These are phyloP conservation scores for Hysterium pulicare DNA, from an alignment of 2,329 filamentous ascomycete genomes.

Conservation along the genomic window DNA sequence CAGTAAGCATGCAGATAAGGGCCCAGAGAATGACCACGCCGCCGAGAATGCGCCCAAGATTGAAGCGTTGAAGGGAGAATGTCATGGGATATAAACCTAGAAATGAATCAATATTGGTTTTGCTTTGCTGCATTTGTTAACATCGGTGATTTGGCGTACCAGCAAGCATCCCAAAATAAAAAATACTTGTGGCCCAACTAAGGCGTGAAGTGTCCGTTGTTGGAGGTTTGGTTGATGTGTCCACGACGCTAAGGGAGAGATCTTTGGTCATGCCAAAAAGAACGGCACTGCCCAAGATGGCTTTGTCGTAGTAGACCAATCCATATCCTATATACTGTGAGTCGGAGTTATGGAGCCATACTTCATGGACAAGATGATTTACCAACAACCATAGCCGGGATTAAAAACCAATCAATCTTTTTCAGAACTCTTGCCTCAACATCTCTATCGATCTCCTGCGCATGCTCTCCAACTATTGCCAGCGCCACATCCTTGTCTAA, in stretches of 20 bases:
- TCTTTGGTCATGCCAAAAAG: conserved; percentile 75
- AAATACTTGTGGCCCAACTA: conserved; percentile 73
- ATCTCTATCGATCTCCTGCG: conserved; percentile 52
- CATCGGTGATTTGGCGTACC: too few species aligned
- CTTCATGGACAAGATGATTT: not conserved
- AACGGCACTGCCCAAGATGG: conserved; percentile 68
- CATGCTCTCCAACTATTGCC: conserved; percentile 57
- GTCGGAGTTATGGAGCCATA: not conserved
- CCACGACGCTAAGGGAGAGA: conserved; percentile 56
- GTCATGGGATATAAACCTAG: conserved; percentile 73
- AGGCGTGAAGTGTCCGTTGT: conserved; percentile 64
- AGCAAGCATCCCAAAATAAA: conserved; percentile 76
- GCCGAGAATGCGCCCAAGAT: conserved; percentile 62
- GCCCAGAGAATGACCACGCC: conserved; percentile 64
- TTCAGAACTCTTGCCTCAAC: conserved; percentile 56
- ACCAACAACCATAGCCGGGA: conserved; percentile 59
- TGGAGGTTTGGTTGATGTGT: conserved; percentile 49
- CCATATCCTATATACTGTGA: conserved; percentile 55
- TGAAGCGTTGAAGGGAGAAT: conserved; percentile 66
- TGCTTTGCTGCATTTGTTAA: too few species aligned
- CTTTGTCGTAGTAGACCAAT: conserved; percentile 70
- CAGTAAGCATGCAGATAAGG: conserved; percentile 64
- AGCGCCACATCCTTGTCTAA: conserved; percentile 55
- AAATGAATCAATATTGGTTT: too few species aligned
- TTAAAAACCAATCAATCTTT: conserved; percentile 66